phyloP scores from a whole-genome alignment of 495 filamentous ascomycete genomes.

The Xeromyces bisporus region DNA sequence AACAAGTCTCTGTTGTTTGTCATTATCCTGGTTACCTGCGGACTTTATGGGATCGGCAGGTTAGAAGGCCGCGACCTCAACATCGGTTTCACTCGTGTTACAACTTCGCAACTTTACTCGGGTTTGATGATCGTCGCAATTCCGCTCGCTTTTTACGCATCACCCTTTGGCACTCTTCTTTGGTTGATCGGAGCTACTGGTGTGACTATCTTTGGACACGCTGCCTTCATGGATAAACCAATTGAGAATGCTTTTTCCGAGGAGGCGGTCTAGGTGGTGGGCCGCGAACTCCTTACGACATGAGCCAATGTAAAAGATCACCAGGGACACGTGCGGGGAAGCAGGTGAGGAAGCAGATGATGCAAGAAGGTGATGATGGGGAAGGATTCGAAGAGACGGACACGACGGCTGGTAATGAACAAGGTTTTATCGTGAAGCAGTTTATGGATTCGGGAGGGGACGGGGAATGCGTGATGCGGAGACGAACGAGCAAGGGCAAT shows the following conservation, averaged over 20 bases:
- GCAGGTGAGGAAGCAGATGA: slow-evolving; percentile 39
- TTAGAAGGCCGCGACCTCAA: slow-evolving; percentile 77
- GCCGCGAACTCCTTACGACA: slow-evolving; percentile 95
- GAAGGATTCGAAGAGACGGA: slow-evolving; percentile 53
- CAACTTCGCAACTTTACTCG: slow-evolving; percentile 91
- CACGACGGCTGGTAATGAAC: slow-evolving; percentile 45
- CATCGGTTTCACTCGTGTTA: slow-evolving; percentile 61
- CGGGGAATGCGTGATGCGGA: not conserved
- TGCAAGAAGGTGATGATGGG: slow-evolving; percentile 34
- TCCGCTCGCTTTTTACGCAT: slow-evolving; percentile 68
- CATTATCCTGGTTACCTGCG: slow-evolving; percentile 66
- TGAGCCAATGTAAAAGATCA: slow-evolving; percentile 98
- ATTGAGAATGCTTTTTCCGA: slow-evolving; percentile 99
- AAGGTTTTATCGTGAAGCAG: slow-evolving; percentile 35
- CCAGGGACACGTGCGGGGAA: slow-evolving; percentile 59
- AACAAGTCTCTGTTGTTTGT: slow-evolving; percentile 75
- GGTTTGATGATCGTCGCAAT: slow-evolving; percentile 62
- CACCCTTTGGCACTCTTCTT: slow-evolving; percentile 61
- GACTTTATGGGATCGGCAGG: slow-evolving; percentile 80
- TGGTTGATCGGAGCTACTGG: slow-evolving; percentile 93
- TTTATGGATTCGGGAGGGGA: not conserved
- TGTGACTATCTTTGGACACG: slow-evolving; percentile 85
- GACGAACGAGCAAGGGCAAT: no score
- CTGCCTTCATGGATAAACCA: slow-evolving; percentile 91
- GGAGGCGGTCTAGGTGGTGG: slow-evolving; percentile 99